phyloP scores from a whole-genome alignment of 169 alveolate species.

The Sarcocystis neurona region DNA sequence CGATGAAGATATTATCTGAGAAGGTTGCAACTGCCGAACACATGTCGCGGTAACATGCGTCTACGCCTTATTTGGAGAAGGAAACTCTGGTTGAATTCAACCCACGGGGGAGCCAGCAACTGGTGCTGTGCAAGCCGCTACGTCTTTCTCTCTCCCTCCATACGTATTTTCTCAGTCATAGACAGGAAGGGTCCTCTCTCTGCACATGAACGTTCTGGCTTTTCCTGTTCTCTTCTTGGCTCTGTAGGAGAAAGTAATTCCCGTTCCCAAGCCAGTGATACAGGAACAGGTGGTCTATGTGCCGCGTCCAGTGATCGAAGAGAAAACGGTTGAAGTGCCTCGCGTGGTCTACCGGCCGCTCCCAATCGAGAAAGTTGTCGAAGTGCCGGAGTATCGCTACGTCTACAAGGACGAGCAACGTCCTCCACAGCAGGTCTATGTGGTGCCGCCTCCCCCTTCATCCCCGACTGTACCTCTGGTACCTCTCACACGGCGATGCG shows the following conservation, averaged over 20 bases:
- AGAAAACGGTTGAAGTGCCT: conserved; percentile 44
- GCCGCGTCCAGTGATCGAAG: conserved; percentile 23
- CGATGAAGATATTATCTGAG: too few relatives aligned
- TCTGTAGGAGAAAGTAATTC: conserved; percentile 43
- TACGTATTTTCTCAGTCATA: too few relatives aligned
- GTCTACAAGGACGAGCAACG: background rate
- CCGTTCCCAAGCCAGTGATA: conserved; percentile 49
- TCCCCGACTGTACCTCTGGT: background rate
- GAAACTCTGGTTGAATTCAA: too few relatives aligned
- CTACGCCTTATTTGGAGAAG: too few relatives aligned
- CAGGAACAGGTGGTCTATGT: conserved; percentile 28
- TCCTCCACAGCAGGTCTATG: conserved; percentile 2
- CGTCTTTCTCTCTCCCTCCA: too few relatives aligned
- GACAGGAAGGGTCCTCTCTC: background rate
- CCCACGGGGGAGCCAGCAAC: too few relatives aligned
- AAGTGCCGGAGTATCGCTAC: conserved; percentile 24
- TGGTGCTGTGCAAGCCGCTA: too few relatives aligned
- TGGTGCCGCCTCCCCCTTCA: background rate
- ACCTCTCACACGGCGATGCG: background rate
- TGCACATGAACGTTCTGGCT: background rate
- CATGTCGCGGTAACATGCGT: too few relatives aligned
- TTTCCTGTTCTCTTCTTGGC: background rate
- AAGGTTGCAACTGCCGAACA: too few relatives aligned
- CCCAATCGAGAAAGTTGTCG: conserved; percentile 36
- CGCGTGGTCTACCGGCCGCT: background rate